Conservation (phyloP, 306 rosid species). For the Quercus berberidifolia region DNA sequence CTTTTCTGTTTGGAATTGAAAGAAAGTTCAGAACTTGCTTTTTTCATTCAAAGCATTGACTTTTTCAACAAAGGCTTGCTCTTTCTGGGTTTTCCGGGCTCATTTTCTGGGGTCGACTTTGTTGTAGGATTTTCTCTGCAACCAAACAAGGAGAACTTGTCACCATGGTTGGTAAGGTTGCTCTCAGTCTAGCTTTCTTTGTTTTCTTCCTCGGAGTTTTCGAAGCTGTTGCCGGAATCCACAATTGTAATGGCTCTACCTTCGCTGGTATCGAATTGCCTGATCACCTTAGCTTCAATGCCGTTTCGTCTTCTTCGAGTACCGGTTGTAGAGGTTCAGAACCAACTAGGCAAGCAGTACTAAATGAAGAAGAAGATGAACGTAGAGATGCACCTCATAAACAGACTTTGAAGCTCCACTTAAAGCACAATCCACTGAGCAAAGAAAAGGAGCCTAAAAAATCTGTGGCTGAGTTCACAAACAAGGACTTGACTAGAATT, state of each 20-base stretch:
- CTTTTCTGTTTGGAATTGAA: neutral
- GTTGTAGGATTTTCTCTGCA: slow-evolving; percentile 39
- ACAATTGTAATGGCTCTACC: slow-evolving; percentile 53
- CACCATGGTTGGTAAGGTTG: slow-evolving; percentile 38
- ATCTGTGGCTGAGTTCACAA: slow-evolving; percentile 49
- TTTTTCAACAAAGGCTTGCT: slow-evolving; percentile 1
- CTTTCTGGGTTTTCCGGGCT: slow-evolving; percentile 22
- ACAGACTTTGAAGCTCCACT: slow-evolving; percentile 59
- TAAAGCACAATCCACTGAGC: slow-evolving; percentile 42
- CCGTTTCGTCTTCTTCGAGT: slow-evolving; percentile 49
- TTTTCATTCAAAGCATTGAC: neutral
- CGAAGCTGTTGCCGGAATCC: slow-evolving; percentile 28
- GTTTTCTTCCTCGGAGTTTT: slow-evolving; percentile 24
- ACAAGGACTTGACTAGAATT: slow-evolving; percentile 65
- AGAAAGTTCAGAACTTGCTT: neutral
- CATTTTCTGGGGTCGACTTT: slow-evolving; percentile 13
- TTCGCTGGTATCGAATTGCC: slow-evolving; percentile 67
- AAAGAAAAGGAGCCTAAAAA: slow-evolving; percentile 35
- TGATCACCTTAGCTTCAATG: slow-evolving; percentile 57
- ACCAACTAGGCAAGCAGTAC: slow-evolving; percentile 5
- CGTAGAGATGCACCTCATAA: slow-evolving; percentile 18
- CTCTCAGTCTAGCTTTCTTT: slow-evolving; percentile 31
- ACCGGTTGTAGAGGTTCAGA: slow-evolving; percentile 49
- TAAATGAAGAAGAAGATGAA: slow-evolving; percentile 12
- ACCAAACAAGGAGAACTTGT: slow-evolving; percentile 24